A percentile compares a stretch with the other conserved stretches of the same genome.
These are phyloP conservation scores for Yamadazyma epiphylla DNA, from an alignment of 1,139 yeast genomes.

Conservation along the genomic window DNA sequence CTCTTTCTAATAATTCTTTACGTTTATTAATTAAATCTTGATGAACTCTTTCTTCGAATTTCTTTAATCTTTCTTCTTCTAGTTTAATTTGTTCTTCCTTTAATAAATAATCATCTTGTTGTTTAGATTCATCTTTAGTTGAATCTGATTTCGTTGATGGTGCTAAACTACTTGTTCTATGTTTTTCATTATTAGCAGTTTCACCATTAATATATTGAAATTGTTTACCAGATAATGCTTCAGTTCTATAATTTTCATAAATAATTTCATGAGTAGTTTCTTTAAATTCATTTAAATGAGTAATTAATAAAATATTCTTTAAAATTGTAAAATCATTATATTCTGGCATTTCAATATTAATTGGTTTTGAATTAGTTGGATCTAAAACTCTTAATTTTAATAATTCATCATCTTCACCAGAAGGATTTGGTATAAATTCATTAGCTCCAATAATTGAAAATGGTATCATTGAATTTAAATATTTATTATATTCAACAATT, in stretches of 20 bases:
- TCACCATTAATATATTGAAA: slow-evolving; percentile 35
- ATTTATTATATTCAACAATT: slow-evolving; percentile 45
- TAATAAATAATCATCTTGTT: slow-evolving; percentile 48
- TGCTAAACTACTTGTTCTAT: neutral
- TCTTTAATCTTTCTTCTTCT: slow-evolving; percentile 75
- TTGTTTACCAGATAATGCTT: slow-evolving; percentile 49
- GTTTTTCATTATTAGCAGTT: slow-evolving; percentile 7
- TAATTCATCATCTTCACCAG: slow-evolving; percentile 29
- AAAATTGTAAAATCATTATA: slow-evolving; percentile 62
- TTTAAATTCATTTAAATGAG: slow-evolving; percentile 75
- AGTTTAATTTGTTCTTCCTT: slow-evolving; percentile 79
- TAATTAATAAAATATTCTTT: slow-evolving; percentile 65
- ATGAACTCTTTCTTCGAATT: slow-evolving; percentile 84
- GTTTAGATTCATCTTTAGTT: neutral
- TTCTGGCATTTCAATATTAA: slow-evolving; percentile 52
- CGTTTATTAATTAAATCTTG: slow-evolving; percentile 83
- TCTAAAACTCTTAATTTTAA: slow-evolving; percentile 38
- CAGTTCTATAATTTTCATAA: slow-evolving; percentile 73
- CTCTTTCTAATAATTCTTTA: slow-evolving; percentile 81
- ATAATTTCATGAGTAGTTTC: slow-evolving; percentile 64
- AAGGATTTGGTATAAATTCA: slow-evolving; percentile 32
- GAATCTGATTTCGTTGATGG: slow-evolving; percentile 1
- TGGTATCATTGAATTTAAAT: slow-evolving; percentile 39
- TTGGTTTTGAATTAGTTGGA: slow-evolving; percentile 33
- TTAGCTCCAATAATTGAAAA: slow-evolving; percentile 44